A percentile compares a stretch with the other conserved stretches of the same genome.
Conservation (phyloP, 2,329 filamentous ascomycete species). For the Falciphora oryzae region DNA sequence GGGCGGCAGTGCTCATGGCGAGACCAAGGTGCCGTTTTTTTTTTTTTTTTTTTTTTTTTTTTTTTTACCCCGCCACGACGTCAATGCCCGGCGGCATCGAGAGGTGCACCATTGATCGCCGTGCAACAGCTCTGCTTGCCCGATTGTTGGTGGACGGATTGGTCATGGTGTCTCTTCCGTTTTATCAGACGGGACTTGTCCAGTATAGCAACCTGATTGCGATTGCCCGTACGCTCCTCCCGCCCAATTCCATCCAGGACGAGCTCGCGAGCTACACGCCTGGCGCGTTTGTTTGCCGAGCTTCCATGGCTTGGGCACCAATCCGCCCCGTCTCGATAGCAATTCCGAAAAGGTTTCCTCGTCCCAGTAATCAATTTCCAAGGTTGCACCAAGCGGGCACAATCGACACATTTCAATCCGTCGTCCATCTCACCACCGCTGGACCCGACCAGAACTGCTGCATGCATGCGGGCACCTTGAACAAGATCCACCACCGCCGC, state of each 20-base stretch:
- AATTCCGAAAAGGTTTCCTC: background rate
- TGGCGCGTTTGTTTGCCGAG: background rate
- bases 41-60: background rate
- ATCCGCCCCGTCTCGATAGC: background rate
- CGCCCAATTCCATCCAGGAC: background rate
- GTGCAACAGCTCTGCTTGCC: no score
- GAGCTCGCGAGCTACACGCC: no score
- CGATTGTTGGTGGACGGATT: no score
- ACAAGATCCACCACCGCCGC: background rate
- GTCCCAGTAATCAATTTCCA: background rate
- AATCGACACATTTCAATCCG: no score
- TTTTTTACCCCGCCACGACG: conserved; percentile 3
- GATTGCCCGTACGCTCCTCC: no score
- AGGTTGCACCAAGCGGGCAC: no score
- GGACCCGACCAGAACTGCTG: background rate
- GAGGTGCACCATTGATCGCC: no score
- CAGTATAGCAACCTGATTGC: no score
- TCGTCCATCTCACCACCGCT: background rate
- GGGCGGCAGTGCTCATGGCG: no score
- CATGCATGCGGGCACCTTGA: background rate
- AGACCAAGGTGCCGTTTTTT: background rate
- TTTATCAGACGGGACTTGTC: no score
- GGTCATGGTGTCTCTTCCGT: no score
- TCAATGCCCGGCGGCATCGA: background rate
- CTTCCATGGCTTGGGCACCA: background rate